Conservation (phyloP, 106 monocot species). For the Phalaenopsis equestris region DNA sequence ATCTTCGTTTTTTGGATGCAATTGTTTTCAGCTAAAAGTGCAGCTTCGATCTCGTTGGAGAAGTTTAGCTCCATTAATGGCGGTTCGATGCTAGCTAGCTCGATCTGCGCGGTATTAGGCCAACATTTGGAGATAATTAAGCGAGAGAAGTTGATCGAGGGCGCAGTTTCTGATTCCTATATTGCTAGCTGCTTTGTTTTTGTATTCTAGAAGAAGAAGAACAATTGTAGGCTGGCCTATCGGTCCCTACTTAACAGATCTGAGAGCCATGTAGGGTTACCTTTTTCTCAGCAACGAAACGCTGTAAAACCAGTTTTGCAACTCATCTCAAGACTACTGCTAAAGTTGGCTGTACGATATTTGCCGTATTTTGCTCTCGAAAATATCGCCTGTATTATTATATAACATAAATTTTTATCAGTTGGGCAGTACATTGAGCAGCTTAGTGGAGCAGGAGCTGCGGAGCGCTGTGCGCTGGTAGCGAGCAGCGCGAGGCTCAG, state of each 20-base stretch:
- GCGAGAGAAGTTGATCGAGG: neutral
- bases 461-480: neutral
- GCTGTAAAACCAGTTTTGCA: neutral
- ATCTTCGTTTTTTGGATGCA: neutral
- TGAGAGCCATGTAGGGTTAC: neutral
- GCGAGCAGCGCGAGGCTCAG: neutral
- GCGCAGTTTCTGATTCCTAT: neutral
- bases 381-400: neutral
- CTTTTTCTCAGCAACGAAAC: neutral
- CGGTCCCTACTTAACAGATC: neutral
- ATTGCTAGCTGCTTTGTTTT: neutral
- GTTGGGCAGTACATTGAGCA: constrained; percentile 4
- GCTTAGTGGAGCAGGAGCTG: neutral
- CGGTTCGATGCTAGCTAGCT: too few species aligned
- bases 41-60: neutral
- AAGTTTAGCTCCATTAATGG: neutral
- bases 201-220: neutral
- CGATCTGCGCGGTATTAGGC: neutral
- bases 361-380: neutral
- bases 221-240: neutral
- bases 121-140: neutral
- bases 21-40: neutral
- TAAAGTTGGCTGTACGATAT: too few species aligned
- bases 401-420: neutral
- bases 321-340: neutral